Evolutionary conservation across 1,139 yeast species (phyloP).

Genomic region (Magnusiomyces paraingens): DNA sequence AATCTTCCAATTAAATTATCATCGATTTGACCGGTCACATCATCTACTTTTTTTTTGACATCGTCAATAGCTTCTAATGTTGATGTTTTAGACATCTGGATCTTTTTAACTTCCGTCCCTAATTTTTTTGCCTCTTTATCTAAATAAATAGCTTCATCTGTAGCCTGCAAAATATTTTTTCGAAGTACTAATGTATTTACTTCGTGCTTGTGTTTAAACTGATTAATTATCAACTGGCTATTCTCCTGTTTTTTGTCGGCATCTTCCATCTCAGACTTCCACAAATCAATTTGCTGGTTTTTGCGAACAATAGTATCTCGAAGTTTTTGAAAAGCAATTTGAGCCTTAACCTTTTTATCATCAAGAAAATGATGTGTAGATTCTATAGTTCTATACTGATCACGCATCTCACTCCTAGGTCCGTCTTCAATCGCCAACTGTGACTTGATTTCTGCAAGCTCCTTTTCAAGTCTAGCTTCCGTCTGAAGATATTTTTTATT

Average conservation of each 20-base stretch:
- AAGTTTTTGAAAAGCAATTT: constrained; percentile 22
- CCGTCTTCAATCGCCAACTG: constrained; percentile 45
- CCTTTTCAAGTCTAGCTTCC: constrained; percentile 36
- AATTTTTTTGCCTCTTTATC: constrained; percentile 39
- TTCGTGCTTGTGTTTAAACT: background rate
- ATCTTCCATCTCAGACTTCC: constrained; percentile 22
- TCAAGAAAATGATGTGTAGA: constrained; percentile 37
- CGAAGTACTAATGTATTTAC: background rate
- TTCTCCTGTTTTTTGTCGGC: constrained; percentile 14
- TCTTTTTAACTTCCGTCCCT: constrained; percentile 17
- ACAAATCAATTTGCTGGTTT: constrained; percentile 18
- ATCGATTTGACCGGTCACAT: constrained; percentile 22
- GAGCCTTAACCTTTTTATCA: constrained; percentile 31
- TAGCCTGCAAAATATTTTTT: constrained; percentile 15
- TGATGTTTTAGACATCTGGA: constrained; percentile 20
- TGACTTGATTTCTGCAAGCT: constrained; percentile 40
- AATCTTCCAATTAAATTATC: constrained; percentile 22
- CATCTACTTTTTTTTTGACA: constrained; percentile 22
- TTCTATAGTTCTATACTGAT: constrained; percentile 46
- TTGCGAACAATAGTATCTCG: constrained; percentile 23
- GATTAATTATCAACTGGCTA: constrained; percentile 8
- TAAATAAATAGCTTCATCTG: constrained; percentile 29
- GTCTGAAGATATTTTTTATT: constrained; percentile 40
- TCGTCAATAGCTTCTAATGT: constrained; percentile 20
- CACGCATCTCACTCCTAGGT: constrained; percentile 41